Evolutionary conservation across 208 protist species (phyloP).

Genomic region (Trypanosoma rangeli): DNA sequence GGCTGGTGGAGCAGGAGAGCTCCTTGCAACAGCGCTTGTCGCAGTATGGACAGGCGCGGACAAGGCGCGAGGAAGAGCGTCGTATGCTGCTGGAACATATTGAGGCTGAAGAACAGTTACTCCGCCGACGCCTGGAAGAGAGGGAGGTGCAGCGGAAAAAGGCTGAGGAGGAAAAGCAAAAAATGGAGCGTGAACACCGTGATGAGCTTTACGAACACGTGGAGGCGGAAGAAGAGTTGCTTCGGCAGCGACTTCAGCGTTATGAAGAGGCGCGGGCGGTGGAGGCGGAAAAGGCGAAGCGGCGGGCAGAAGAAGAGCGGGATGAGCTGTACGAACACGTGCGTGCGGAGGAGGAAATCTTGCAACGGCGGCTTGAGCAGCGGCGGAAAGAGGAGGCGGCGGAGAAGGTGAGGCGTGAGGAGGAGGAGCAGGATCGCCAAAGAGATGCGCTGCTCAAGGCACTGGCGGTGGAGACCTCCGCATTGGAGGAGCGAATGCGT

Average conservation of each 20-base stretch:
- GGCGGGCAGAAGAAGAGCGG: slow-evolving; percentile 35
- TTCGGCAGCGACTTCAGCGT: slow-evolving; percentile 49
- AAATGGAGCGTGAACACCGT: slow-evolving; percentile 37
- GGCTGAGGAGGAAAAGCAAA: slow-evolving; percentile 38
- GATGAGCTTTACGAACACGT: slow-evolving; percentile 53
- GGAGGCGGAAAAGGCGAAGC: slow-evolving; percentile 35
- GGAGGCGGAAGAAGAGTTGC: slow-evolving; percentile 61
- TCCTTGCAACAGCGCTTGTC: slow-evolving; percentile 10
- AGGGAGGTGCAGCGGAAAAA: slow-evolving; percentile 27
- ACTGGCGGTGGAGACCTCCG: slow-evolving; percentile 16
- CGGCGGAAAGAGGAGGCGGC: slow-evolving; percentile 36
- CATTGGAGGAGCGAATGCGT: slow-evolving; percentile 43
- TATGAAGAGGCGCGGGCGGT: slow-evolving; percentile 48
- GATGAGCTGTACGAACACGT: slow-evolving; percentile 64
- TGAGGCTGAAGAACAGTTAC: slow-evolving; percentile 45
- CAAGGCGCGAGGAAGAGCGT: slow-evolving; percentile 33
- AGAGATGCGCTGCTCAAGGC: slow-evolving; percentile 11
- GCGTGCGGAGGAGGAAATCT: slow-evolving; percentile 58
- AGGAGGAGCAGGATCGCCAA: slow-evolving; percentile 27
- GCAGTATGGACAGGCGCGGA: slow-evolving; percentile 26
- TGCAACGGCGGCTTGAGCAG: slow-evolving; percentile 52
- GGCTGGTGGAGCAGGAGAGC: slow-evolving; percentile 16
- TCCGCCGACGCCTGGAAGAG: slow-evolving; percentile 40
- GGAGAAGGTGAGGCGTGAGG: slow-evolving; percentile 11
- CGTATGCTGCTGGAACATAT: slow-evolving; percentile 50